Evolutionary conservation across 2,329 filamentous ascomycete genomes (phyloP), one percentile per base, ranked within the genome.

Genomic region (Chalara sp.): DNA sequence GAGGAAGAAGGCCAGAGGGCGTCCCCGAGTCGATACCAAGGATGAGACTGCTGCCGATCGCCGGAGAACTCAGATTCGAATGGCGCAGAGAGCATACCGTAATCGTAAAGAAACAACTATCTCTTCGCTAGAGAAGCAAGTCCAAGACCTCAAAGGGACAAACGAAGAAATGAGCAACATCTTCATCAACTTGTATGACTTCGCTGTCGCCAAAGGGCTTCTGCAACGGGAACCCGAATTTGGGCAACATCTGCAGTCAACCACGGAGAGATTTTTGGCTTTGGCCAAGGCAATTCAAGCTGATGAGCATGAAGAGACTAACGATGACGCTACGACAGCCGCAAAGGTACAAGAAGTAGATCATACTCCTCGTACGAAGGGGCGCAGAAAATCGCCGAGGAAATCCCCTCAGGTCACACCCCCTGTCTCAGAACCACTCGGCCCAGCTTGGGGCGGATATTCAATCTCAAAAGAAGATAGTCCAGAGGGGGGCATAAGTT

Each of bases 61-160:
- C 55, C 85, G 90, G 48, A 80, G 90, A 49, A 92, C 88, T 5
- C 90, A 96, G 65, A 93, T 96, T 56, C 83, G 90, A 29, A 78
- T 92, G 49, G 90, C 90, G 2, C 90, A 95, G 66, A 76, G 89
- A 57, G 89, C 89, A 1, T 95, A 95, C 63, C 81, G 90, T 12
- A 81, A 86, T 61, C 83, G 90, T 47, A 95, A 95, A 68, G 90
- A 95, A 63, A 84, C 79, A 28, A 86, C 87, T 5, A 92, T 95
- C 50, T 78, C 81, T 31, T 81, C 80, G 1, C 74, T 95, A 8
- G 84, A 89, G 63, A 76, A 80, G 49, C 78, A 84, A 54, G 87
- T 92, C 30, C 72, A 82, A 49, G 76, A 80, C 29, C 76, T 95
- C n/a, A 79, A 84, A 52, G 74, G 76, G 11, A 80, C 78, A 28